Base-by-base conservation (phyloP, 2,329 filamentous ascomycete species). In the Aureobasidium sp. region DNA sequence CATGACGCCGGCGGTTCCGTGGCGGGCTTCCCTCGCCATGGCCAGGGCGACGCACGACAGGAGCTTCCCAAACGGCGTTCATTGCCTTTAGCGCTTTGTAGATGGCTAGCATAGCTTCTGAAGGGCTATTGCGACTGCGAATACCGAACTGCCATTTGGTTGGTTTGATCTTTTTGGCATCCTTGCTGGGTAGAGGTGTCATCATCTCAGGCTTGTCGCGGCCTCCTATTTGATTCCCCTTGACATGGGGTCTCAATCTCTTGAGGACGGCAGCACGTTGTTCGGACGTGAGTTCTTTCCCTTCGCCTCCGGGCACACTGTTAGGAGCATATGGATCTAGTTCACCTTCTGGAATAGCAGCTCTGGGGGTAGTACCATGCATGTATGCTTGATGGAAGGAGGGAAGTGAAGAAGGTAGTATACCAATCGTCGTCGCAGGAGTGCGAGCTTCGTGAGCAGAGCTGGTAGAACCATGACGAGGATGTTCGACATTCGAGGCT, bases 101-200 rank as follows among this genome's bases (percentile, higher is more conserved):
- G 62, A 99, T 94, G 70, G 93, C 97, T 29, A 96, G 79, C 74
- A 99, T 88, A 0, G 94, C 94, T 74, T 99, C 94, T 69, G 92
- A 91, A 0, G 94, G 94, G 62, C 91, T 89, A 70, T 97, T 99
- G 53, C 94, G 86, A 49, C 91, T 96, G 41, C 94, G 85, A 65
- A 99, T 99, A 62, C 94, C 94, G 72, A 99, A 99, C 73, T 99
- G 94, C 94, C 94, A 99, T 67, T 93, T 90, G 17, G 92, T 90
- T 1, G 89, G 89, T 70, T 90, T 91, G 5, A 81, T 77, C 73
- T 90, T 91, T 56, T 70, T 71, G 22, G 42, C 63, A 51, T 56
- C 63, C 63, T 65, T 71, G 20, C 72, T 68, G 2, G 86, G 84
- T 34, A 82, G 68, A n/a, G 77, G 75, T 3, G 82, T 82, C 76